A percentile compares a stretch with the other conserved stretches of the same genome.
phyloP scores from a whole-genome alignment of 192 early-diverging fungal genomes.

The Coemansia reversa region DNA sequence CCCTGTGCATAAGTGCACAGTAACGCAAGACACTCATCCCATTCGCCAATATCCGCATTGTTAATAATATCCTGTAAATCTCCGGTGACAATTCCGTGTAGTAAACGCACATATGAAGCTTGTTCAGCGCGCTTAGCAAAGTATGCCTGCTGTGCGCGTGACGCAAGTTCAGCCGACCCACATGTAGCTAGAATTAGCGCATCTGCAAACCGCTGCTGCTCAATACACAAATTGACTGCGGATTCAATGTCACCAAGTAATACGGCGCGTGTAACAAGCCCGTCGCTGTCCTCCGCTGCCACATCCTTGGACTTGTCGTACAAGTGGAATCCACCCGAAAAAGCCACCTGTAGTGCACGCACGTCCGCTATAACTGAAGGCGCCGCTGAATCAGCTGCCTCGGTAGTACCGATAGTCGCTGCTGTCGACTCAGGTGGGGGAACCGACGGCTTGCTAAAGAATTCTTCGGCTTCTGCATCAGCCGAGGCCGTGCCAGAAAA shows the following conservation, averaged over 20 bases:
- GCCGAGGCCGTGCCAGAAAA: conserved; percentile 19
- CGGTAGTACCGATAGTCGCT: conserved; percentile 5
- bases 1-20: conserved; percentile 90
- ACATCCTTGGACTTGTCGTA: conserved; percentile 50
- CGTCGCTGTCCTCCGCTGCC: conserved; percentile 56
- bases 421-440: not conserved
- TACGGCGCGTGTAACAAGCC: conserved; percentile 78
- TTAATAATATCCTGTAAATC: conserved; percentile 80
- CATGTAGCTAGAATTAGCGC: conserved; percentile 86
- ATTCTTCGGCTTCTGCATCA: conserved; percentile 55
- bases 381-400: conserved; percentile 9
- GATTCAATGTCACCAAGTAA: conserved; percentile 92
- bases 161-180: conserved; percentile 74
- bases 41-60: conserved; percentile 74
- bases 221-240: conserved; percentile 85
- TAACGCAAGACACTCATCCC: conserved; percentile 91
- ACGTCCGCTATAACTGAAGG: conserved; percentile 10
- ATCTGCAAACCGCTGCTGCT: conserved; percentile 78
- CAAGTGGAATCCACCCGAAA: conserved; percentile 33
- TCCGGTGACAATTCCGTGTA: conserved; percentile 77
- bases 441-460: conserved; percentile 37
- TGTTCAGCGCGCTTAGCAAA: conserved; percentile 71
- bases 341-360: conserved; percentile 27
- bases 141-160: conserved; percentile 77
- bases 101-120: conserved; percentile 77